These are phyloP conservation scores for Xylariomycetidae sp. DNA, from an alignment of 2,329 filamentous ascomycete species.

Conservation along the genomic window DNA sequence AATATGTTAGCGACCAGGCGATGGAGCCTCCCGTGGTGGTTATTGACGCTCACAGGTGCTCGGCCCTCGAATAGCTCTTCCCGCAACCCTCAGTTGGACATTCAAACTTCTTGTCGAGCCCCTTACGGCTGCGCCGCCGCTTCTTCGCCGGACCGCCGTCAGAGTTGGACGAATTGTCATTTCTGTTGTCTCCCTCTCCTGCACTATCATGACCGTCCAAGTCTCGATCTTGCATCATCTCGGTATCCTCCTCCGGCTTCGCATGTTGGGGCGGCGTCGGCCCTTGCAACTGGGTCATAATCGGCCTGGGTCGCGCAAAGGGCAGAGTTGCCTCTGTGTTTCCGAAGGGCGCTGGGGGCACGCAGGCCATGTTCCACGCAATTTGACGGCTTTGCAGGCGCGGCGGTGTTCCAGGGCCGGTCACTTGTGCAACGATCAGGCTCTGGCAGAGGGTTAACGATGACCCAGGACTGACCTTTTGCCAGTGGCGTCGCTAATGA, in stretches of 20 bases:
- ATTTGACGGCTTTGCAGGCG: slow-evolving; percentile 17
- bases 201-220: slow-evolving; percentile 32
- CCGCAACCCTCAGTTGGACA: slow-evolving; percentile 84
- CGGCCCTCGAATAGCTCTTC: slow-evolving; percentile 93
- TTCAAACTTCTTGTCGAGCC: slow-evolving; percentile 73
- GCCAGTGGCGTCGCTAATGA: slow-evolving; percentile 15
- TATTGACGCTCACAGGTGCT: slow-evolving; percentile 73
- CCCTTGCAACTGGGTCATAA: slow-evolving; percentile 38
- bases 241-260: slow-evolving; percentile 36
- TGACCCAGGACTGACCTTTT: slow-evolving; percentile 9
- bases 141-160: slow-evolving; percentile 52
- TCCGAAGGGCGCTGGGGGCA: slow-evolving; percentile 33
- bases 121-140: slow-evolving; percentile 67
- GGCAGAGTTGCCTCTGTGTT: slow-evolving; percentile 33
- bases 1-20: background rate
- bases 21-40: no score
- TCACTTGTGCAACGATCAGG: slow-evolving; percentile 9
- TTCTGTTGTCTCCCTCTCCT: slow-evolving; percentile 33
- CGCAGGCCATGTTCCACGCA: slow-evolving; percentile 36
- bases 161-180: slow-evolving; percentile 45
- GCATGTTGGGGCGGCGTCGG: slow-evolving; percentile 33
- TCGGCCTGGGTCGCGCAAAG: slow-evolving; percentile 32
- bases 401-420: slow-evolving; percentile 10
- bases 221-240: slow-evolving; percentile 11
- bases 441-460: slow-evolving; percentile 6